phyloP scores from a whole-genome alignment of 164 flowering plant species.

The Tetracentron sinense region DNA sequence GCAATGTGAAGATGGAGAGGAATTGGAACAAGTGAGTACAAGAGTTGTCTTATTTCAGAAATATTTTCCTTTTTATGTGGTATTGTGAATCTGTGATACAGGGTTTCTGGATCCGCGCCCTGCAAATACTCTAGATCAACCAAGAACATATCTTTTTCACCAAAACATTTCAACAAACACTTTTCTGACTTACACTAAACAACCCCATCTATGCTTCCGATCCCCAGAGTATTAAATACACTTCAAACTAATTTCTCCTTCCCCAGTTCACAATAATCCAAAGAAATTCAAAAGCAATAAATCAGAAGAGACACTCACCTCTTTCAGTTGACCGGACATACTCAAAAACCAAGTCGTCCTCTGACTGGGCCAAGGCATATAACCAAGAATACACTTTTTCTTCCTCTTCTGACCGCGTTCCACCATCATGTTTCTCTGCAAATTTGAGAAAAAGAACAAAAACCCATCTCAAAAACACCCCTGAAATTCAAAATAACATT shows the following conservation, averaged over 20 bases:
- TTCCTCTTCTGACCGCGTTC: constrained; percentile 53
- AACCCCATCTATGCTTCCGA: too few species aligned
- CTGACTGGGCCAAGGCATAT: constrained; percentile 49
- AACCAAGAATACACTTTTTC: constrained; percentile 68
- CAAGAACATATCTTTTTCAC: too few species aligned
- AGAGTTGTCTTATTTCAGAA: too few species aligned
- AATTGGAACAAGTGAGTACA: too few species aligned
- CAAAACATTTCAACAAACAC: background rate
- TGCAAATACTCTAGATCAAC: too few species aligned
- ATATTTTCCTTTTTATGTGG: too few species aligned
- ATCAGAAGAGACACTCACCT: constrained; percentile 30
- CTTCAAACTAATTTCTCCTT: background rate
- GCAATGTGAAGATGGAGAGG: too few species aligned
- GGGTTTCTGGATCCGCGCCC: too few species aligned
- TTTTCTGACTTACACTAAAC: background rate
- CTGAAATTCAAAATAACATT: background rate
- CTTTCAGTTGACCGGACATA: constrained; percentile 77
- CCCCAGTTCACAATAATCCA: background rate
- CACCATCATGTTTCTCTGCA: constrained; percentile 46
- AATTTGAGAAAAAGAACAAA: constrained; percentile 3
- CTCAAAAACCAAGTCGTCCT: constrained; percentile 52
- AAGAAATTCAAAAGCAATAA: background rate
- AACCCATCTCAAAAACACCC: constrained; percentile 4
- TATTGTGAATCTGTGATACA: too few species aligned
- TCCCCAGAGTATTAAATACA: too few species aligned